Base-by-base conservation (phyloP, 1,284 basidiomycete genomes). In the Amylostereum chailletii region DNA sequence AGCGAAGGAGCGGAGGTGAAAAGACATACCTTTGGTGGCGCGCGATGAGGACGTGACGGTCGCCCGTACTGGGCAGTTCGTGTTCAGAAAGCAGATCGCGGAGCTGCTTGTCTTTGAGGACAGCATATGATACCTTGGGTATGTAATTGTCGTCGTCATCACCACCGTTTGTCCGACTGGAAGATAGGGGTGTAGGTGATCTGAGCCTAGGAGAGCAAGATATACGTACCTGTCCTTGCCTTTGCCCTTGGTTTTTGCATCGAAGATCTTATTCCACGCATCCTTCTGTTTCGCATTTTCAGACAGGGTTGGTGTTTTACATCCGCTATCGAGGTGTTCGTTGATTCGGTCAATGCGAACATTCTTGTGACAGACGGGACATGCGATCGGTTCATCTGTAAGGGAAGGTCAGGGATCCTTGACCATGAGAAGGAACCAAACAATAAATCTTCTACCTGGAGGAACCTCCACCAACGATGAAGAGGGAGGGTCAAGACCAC, bases 81-180 rank as follows among this genome's bases (percentile, higher is more conserved):
- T 79, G 69, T 40, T 77, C 72, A 4, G 57, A 48, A 10, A 88
- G 68, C 55, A 81, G 71, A n/a, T 80, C 79, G 47, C 72, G 76
- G 3, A 88, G 60, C 43, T 75, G 71, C 56, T 71, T 78, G 42
- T 83, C 81, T 56, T 80, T 85, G 45, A 86, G 63, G 5, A 78
- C 75, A 26, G 70, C 68, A 57, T 88, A 88, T 0, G 83, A 76
- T 7, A 75, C 75, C 55, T 83, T 84, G 3, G 86, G 82, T 34
- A 88, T 65, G 29, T 47, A 43, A 30, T 69, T 67, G 7, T 68
- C 55, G 31, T 65, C 70, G 33, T 73, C 65, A 58, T 61, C 51
- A 32, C 46, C 48, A 46, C 34, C 8, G 30, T 26, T 34, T 19
- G 19, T 19, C 19, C 19, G 19, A 19, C 19, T 19, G 19, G 19